A percentile compares a stretch with the other conserved stretches of the same genome.
phyloP scores from a whole-genome alignment of 192 early-diverging fungal species.

The Dimargaris xerosporica region DNA sequence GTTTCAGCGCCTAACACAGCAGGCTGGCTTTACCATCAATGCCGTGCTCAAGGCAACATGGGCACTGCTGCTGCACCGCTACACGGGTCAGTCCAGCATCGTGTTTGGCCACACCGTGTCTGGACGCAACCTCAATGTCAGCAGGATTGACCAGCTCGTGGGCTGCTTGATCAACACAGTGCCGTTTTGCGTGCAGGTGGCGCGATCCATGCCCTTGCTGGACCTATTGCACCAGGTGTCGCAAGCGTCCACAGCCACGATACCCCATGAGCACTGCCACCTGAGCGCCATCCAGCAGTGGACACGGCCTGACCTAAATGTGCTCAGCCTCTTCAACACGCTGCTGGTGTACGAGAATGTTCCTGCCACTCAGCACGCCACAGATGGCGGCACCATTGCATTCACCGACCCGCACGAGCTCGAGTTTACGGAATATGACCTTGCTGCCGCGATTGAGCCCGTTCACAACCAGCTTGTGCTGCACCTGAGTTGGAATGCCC shows the following conservation, averaged over 20 bases:
- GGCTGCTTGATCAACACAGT: slow-evolving; percentile 1
- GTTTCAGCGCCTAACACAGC: background rate
- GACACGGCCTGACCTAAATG: background rate
- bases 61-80: background rate
- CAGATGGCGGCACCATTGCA: background rate
- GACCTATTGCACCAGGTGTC: background rate
- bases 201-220: background rate
- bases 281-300: background rate
- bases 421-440: background rate
- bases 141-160: background rate
- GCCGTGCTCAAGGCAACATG: slow-evolving; percentile 1
- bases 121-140: background rate
- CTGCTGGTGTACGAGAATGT: background rate
- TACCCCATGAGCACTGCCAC: background rate
- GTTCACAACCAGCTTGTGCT: background rate
- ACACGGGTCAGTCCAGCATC: background rate
- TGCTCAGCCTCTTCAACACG: background rate
- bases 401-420: background rate
- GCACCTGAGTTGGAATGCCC: background rate
- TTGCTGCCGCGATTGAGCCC: background rate
- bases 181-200: background rate
- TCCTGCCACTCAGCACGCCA: background rate
- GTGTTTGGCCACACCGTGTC: slow-evolving; percentile 4
- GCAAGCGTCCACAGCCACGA: background rate
- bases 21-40: background rate